phyloP scores from a whole-genome alignment of 1,284 basidiomycete species.

The Volvariella surrecta region DNA sequence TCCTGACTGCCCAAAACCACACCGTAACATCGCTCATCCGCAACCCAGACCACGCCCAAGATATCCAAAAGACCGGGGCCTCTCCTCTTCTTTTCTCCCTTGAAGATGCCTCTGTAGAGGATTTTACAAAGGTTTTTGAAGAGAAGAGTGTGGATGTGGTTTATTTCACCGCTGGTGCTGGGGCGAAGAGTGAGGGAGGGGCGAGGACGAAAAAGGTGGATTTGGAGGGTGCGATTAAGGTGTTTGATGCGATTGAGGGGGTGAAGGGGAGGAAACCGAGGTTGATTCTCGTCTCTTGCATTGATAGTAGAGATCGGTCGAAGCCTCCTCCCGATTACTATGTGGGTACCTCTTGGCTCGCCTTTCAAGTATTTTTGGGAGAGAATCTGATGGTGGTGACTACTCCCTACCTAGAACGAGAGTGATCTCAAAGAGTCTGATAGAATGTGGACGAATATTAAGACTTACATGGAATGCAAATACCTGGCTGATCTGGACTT shows the following conservation, averaged over 20 bases:
- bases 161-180: constrained; percentile 63
- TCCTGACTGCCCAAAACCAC: constrained; percentile 31
- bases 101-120: constrained; percentile 40
- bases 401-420: too few species aligned
- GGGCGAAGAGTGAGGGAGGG: constrained; percentile 38
- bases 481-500: background rate
- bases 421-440: background rate
- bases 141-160: constrained; percentile 37
- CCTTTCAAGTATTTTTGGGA: too few species aligned
- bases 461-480: background rate
- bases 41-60: constrained; percentile 32
- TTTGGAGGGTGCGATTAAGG: constrained; percentile 63
- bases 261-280: constrained; percentile 39
- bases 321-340: constrained; percentile 47
- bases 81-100: constrained; percentile 52
- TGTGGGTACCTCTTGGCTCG: constrained; percentile 31
- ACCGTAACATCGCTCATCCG: constrained; percentile 55
- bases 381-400: too few species aligned
- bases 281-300: constrained; percentile 55
- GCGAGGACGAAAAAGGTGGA: constrained; percentile 65
- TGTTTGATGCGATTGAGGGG: constrained; percentile 62
- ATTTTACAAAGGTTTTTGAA: constrained; percentile 42
- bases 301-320: constrained; percentile 52
- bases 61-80: constrained; percentile 36
- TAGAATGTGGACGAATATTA: background rate